phyloP scores from a whole-genome alignment of 768 basidiomycete genomes.

The Suillus lakei region DNA sequence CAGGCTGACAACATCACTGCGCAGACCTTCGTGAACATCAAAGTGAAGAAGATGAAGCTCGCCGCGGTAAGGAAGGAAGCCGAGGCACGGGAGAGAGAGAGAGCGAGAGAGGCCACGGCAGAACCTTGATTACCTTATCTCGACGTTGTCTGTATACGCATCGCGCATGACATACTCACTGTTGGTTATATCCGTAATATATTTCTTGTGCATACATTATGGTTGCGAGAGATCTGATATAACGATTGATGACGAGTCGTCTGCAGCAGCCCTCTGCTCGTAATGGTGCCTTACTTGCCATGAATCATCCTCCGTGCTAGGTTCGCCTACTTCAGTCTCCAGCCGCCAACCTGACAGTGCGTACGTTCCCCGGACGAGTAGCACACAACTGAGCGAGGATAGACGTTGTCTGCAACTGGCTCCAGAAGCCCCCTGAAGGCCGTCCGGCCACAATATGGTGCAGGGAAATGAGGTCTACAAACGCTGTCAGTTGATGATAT shows the following conservation, averaged over 20 bases:
- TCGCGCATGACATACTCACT: neutral
- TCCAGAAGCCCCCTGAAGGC: constrained; percentile 63
- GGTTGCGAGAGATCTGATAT: constrained; percentile 26
- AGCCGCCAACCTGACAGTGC: constrained; percentile 69
- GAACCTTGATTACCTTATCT: constrained; percentile 16
- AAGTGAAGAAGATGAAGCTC: constrained; percentile 65
- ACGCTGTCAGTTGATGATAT: constrained; percentile 13
- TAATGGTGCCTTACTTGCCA: constrained; percentile 47
- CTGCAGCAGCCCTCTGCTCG: constrained; percentile 39
- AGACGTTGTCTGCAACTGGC: constrained; percentile 49
- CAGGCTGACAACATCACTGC: constrained; percentile 8
- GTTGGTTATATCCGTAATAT: constrained; percentile 20
- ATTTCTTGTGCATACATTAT: constrained; percentile 5
- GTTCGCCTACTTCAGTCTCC: constrained; percentile 65
- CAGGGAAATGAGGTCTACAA: constrained; percentile 48
- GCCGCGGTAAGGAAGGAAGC: constrained; percentile 57
- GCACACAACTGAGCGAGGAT: constrained; percentile 63
- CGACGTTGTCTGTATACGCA: constrained; percentile 15
- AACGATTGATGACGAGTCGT: constrained; percentile 37
- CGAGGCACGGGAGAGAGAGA: constrained; percentile 40
- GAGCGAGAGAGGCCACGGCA: constrained; percentile 23
- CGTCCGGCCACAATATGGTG: constrained; percentile 69
- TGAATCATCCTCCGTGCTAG: constrained; percentile 12
- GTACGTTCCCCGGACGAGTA: constrained; percentile 68
- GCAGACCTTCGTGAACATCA: constrained; percentile 76